phyloP scores from a whole-genome alignment of 768 basidiomycete genomes.

The Cytidiella melzeri region DNA sequence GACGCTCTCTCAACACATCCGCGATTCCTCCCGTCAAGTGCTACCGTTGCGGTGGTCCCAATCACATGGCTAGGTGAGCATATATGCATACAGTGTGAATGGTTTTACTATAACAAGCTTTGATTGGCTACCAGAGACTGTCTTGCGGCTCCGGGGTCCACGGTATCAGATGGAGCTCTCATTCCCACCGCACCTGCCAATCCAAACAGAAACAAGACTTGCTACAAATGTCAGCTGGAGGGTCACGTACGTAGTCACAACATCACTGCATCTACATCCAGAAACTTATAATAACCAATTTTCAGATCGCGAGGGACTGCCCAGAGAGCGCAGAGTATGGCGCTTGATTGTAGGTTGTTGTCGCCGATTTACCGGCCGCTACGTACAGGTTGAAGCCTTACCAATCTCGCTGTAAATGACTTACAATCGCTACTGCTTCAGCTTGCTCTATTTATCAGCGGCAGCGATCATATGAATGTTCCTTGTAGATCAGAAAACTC shows the following conservation, averaged over 20 bases:
- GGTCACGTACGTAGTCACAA: slow-evolving; percentile 81
- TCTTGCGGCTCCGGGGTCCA: slow-evolving; percentile 63
- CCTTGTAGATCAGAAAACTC: not conserved
- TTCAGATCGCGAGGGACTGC: slow-evolving; percentile 31
- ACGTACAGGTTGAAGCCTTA: too few relatives aligned
- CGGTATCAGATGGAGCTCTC: slow-evolving; percentile 39
- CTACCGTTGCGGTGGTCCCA: slow-evolving; percentile 84
- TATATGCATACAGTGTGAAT: slow-evolving; percentile 1
- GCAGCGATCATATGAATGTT: not conserved
- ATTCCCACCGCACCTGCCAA: slow-evolving; percentile 34
- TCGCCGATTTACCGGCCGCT: not conserved
- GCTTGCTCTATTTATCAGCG: not conserved
- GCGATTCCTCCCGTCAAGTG: slow-evolving; percentile 81
- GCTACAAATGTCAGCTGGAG: slow-evolving; percentile 84
- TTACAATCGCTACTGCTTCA: not conserved
- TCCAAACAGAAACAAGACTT: slow-evolving; percentile 66
- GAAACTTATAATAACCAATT: too few relatives aligned
- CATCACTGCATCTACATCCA: too few relatives aligned
- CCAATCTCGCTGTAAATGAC: too few relatives aligned
- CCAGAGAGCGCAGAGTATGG: slow-evolving; percentile 27
- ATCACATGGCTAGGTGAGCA: slow-evolving; percentile 74
- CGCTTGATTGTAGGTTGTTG: slow-evolving; percentile 7
- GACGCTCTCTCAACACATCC: slow-evolving; percentile 68
- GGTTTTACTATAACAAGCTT: not conserved
- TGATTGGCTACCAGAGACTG: slow-evolving; percentile 53